These are phyloP conservation scores for Diaporthe longicolla DNA, from an alignment of 2,329 filamentous ascomycete species.

Conservation along the genomic window DNA sequence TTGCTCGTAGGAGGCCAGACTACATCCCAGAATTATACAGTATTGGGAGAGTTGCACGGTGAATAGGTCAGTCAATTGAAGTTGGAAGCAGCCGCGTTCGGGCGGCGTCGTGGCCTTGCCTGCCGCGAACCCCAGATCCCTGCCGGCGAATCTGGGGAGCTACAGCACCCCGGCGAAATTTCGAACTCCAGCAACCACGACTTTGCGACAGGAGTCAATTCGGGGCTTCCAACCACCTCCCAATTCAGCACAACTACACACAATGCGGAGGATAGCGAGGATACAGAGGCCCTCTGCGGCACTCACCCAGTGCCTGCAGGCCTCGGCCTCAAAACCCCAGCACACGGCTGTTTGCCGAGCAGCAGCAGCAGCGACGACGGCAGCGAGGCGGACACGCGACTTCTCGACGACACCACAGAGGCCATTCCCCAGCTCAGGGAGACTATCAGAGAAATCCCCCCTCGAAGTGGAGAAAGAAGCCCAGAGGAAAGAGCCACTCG, in stretches of 20 bases:
- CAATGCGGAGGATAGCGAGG: constrained; percentile 42
- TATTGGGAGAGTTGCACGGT: not conserved
- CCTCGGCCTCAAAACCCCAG: constrained; percentile 22
- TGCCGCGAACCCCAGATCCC: constrained; percentile 32
- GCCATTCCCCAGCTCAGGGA: constrained; percentile 7
- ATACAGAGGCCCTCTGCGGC: constrained; percentile 38
- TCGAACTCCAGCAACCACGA: constrained; percentile 16
- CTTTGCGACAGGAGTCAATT: constrained; percentile 5
- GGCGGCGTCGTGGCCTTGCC: constrained; percentile 31
- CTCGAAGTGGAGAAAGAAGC: not conserved
- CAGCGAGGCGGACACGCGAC: constrained; percentile 24
- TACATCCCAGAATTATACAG: not conserved
- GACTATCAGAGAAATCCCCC: constrained; percentile 4
- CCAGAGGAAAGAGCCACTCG: no score
- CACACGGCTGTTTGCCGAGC: constrained; percentile 36
- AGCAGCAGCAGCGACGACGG: constrained; percentile 5
- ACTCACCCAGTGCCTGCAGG: constrained; percentile 38
- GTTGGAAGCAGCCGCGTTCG: constrained; percentile 11
- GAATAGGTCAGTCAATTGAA: not conserved
- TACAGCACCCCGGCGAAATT: constrained; percentile 37
- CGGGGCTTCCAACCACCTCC: not conserved
- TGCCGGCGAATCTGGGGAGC: constrained; percentile 12
- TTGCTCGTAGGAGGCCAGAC: constrained; percentile 26
- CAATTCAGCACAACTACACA: not conserved
- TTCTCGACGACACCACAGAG: constrained; percentile 40